Percentiles rank a stretch among this genome's conserved stretches.
Evolutionary conservation across 2,329 filamentous ascomycete species (phyloP).

Genomic region (Fusarium nisikadoi): DNA sequence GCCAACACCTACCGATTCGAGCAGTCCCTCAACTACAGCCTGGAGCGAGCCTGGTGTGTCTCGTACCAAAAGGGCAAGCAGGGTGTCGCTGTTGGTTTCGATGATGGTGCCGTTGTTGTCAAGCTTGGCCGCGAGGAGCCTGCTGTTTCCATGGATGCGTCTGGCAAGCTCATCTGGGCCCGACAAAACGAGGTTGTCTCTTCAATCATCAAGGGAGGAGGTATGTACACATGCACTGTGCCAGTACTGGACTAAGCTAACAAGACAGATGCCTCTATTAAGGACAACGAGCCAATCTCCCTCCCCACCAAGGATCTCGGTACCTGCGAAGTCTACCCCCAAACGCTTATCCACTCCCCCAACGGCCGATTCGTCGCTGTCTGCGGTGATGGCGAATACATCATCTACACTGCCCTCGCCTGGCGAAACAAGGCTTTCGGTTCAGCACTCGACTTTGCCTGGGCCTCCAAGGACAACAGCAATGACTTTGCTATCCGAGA

Average conservation of each 20-base stretch:
- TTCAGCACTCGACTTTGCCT: conserved; percentile 93
- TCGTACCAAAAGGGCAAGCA: conserved; percentile 95
- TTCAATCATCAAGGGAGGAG: conserved; percentile 90
- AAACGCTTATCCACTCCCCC: conserved; percentile 93
- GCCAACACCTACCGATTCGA: conserved; percentile 97
- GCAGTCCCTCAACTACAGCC: conserved; percentile 93
- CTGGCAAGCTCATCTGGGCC: conserved; percentile 96
- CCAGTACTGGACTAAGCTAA: conserved; percentile 40
- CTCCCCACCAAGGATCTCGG: conserved; percentile 94
- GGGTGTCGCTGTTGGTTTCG: conserved; percentile 94
- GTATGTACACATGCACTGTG: conserved; percentile 51
- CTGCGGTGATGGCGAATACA: conserved; percentile 97
- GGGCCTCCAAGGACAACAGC: conserved; percentile 96
- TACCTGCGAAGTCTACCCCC: conserved; percentile 95
- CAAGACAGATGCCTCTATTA: conserved; percentile 74
- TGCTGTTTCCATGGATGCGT: conserved; percentile 95
- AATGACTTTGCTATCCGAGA: conserved; percentile 98
- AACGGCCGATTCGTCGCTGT: conserved; percentile 85
- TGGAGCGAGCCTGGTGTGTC: conserved; percentile 98
- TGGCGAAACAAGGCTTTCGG: conserved; percentile 99
- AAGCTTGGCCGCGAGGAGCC: conserved; percentile 98
- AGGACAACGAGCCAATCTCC: conserved; percentile 88
- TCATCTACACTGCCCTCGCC: conserved; percentile 96
- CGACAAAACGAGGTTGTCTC: conserved; percentile 95
- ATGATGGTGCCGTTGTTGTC: conserved; percentile 96